Evolutionary conservation across 805 yeast genomes (phyloP).

Genomic region (Grigorovia humatica): DNA sequence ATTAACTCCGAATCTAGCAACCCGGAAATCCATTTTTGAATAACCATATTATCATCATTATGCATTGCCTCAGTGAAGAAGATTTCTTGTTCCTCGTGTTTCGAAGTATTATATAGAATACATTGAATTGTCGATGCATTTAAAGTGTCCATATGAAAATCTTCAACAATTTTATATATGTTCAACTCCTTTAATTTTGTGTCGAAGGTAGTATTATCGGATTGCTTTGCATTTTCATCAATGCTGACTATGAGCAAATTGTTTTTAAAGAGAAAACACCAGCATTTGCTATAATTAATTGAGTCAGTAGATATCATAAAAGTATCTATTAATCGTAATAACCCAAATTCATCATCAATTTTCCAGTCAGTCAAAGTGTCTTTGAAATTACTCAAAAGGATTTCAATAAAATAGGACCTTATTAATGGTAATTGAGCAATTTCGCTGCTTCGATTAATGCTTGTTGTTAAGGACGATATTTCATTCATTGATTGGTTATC

Average conservation of each 20-base stretch:
- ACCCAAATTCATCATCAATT: constrained; percentile 27
- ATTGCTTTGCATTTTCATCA: constrained; percentile 2
- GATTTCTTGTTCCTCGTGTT: constrained; percentile 4
- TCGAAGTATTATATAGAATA: not conserved
- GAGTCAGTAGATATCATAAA: constrained; percentile 26
- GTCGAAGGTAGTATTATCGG: constrained; percentile 4
- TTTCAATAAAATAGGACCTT: constrained; percentile 19
- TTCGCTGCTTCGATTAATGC: not conserved
- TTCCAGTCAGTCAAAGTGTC: constrained; percentile 15
- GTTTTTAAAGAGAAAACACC: constrained; percentile 29
- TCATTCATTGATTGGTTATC: not conserved
- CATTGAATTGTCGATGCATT: constrained; percentile 18
- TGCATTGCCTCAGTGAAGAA: constrained; percentile 20
- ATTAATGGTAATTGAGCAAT: constrained; percentile 13
- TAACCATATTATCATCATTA: constrained; percentile 21
- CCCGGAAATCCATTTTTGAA: constrained; percentile 35
- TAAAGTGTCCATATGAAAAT: constrained; percentile 13
- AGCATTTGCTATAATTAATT: constrained; percentile 15
- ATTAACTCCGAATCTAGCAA: constrained; percentile 26
- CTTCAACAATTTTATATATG: constrained; percentile 8
- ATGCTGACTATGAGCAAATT: constrained; percentile 13
- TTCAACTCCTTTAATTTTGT: constrained; percentile 8
- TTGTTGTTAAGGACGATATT: not conserved
- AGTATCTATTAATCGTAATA: constrained; percentile 29
- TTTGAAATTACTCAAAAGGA: constrained; percentile 13